A percentile compares a stretch with the other conserved stretches of the same genome.
Evolutionary conservation across 1,284 basidiomycete genomes (phyloP).

Genomic region (Bjerkandera adusta): DNA sequence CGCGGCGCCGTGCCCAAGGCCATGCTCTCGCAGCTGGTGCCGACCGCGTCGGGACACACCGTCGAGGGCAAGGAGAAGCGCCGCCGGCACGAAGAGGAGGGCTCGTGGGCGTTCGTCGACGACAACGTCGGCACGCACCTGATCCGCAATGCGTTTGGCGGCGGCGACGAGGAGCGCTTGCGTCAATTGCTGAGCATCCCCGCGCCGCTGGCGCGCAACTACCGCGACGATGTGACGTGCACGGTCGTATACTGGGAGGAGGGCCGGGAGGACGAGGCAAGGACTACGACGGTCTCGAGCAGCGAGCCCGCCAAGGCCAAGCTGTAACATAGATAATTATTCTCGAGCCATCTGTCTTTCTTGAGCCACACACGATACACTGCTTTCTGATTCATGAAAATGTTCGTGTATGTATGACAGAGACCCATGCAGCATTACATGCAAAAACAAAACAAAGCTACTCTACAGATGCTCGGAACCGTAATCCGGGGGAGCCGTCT

Average conservation of each 20-base stretch:
- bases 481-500: too few relatives aligned
- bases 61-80: constrained; percentile 66
- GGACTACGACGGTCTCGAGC: constrained; percentile 16
- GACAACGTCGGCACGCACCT: constrained; percentile 88
- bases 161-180: constrained; percentile 70
- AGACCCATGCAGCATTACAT: too few relatives aligned
- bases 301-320: constrained; percentile 35
- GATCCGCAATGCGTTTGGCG: constrained; percentile 92
- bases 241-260: constrained; percentile 85
- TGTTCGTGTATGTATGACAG: not conserved
- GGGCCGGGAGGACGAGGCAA: constrained; percentile 39
- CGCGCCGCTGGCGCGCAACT: constrained; percentile 74
- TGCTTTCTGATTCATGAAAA: not conserved
- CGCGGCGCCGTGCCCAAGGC: constrained; percentile 62
- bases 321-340: constrained; percentile 26
- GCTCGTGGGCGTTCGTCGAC: constrained; percentile 83
- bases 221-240: constrained; percentile 90
- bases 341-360: not conserved
- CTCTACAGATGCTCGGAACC: too few relatives aligned
- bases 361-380: not conserved
- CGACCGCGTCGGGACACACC: constrained; percentile 52
- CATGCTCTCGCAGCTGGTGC: constrained; percentile 50
- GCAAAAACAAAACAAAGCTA: too few relatives aligned
- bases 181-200: constrained; percentile 84
- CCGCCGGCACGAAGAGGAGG: constrained; percentile 33